Conservation (phyloP, 345 rosid genomes). For the Moricandia moricandioides region DNA sequence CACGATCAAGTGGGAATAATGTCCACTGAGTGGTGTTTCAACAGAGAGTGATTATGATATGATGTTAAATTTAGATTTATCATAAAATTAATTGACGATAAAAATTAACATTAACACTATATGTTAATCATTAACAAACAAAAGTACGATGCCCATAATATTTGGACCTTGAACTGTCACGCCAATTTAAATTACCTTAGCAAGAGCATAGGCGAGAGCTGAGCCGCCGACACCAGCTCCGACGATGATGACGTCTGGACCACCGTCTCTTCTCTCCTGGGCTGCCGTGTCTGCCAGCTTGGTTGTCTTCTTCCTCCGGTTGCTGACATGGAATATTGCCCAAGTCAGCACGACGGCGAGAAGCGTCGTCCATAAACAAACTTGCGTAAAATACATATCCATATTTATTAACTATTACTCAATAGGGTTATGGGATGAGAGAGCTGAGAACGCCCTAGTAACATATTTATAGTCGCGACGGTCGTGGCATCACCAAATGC, state of each 20-base stretch:
- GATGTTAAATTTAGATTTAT: too few relatives aligned
- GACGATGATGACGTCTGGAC: constrained; percentile 54
- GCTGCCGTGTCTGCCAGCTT: neutral
- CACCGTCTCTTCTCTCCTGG: constrained; percentile 15
- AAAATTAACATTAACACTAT: too few relatives aligned
- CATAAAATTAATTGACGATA: too few relatives aligned
- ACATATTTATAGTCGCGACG: neutral
- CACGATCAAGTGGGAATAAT: too few relatives aligned
- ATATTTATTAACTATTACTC: neutral
- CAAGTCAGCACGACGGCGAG: constrained; percentile 10
- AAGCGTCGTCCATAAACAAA: constrained; percentile 24
- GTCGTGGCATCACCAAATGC: neutral
- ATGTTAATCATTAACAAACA: too few relatives aligned
- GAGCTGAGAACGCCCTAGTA: neutral
- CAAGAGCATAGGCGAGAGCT: constrained; percentile 60
- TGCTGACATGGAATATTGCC: neutral
- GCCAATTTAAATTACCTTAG: constrained; percentile 40
- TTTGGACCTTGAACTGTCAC: neutral
- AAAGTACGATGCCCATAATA: neutral
- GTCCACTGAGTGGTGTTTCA: too few relatives aligned
- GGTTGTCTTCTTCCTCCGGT: neutral
- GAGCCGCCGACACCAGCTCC: constrained; percentile 77
- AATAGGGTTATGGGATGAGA: constrained; percentile 12
- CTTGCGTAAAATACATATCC: constrained; percentile 4
- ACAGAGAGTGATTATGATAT: too few relatives aligned